Conservation (phyloP, 148 eudicot species). For the Cornus controversa region DNA sequence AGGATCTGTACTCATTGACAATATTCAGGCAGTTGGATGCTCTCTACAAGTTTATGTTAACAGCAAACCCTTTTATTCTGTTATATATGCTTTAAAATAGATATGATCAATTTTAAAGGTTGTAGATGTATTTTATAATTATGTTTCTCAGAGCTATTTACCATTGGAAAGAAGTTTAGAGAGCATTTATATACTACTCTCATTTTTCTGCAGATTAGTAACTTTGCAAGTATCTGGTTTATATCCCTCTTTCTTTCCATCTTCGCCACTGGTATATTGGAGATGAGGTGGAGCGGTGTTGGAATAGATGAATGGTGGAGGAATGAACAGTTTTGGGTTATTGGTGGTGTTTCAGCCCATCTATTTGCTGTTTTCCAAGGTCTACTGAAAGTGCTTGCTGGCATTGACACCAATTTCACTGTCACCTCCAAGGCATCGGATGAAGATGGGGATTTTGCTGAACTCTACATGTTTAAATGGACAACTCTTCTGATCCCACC, state of each 20-base stretch:
- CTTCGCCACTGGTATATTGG: constrained; percentile 69
- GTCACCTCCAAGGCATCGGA: constrained; percentile 76
- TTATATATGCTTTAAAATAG: neutral
- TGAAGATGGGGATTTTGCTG: constrained; percentile 73
- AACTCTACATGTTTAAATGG: constrained; percentile 83
- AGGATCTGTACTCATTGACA: neutral
- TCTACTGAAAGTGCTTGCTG: constrained; percentile 70
- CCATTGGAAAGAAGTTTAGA: neutral
- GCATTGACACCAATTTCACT: constrained; percentile 76
- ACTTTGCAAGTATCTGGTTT: constrained; percentile 74
- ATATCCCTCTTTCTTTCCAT: constrained; percentile 65
- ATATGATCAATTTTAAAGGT: neutral
- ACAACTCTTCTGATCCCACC: constrained; percentile 78
- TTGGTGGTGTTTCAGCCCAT: constrained; percentile 77
- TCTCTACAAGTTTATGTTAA: neutral
- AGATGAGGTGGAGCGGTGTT: constrained; percentile 85
- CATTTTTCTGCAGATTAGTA: constrained; percentile 52
- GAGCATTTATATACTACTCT: neutral
- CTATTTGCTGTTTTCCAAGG: constrained; percentile 80
- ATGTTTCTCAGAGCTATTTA: neutral
- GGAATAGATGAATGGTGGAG: constrained; percentile 86
- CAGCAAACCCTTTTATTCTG: neutral
- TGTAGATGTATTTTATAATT: neutral
- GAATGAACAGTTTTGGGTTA: constrained; percentile 88
- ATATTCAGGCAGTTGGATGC: neutral